Base-by-base conservation (phyloP, 2,329 filamentous ascomycete species). In the Colletotrichum sojae region DNA sequence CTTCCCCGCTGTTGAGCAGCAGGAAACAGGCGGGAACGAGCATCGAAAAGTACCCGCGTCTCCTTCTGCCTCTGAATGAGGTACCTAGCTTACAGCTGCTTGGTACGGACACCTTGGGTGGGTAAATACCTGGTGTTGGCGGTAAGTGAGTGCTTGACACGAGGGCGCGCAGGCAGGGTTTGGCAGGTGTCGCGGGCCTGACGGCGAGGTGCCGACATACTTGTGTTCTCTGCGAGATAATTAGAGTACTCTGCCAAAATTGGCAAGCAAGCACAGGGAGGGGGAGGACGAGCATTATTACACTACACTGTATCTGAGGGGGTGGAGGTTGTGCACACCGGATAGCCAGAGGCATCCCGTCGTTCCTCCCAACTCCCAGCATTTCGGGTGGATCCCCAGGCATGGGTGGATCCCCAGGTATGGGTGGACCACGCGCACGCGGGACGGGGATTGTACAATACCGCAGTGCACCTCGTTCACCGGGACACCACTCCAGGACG, bases 401-500 rank as follows among this genome's bases (percentile, higher is more conserved):
- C 10, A n/a, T 43, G 40, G 52, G 39, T 67, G 59, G 60, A 57
- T 36, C 36, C n/a, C n/a, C n/a, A n/a, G n/a, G n/a, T n/a, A n/a
- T n/a, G n/a, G n/a, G 52, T 36, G 58, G 52, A 45, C 58, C 31
- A 36, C 31, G 10, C 57, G 64, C 48, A 51, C 46, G 52, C 20
- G 22, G 58, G 59, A 45, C 59, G 31, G 31, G 31, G 31, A 67
- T 40, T 67, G 65, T 53, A 58, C 65, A 67, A 36, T 10, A 36
- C 31, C 31, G 31, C 31, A 36, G 31, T 36, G 31, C 39, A 64
- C 58, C 55, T 69, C 62, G 66, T 69, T 65, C 66, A 69, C 66
- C 61, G 54, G 60, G 54, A 48, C 60, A 60, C 65, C 54, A 69
- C 60, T 54, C 65, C 54, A 69, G 61, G 54, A 25, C 61, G 31